A percentile compares a stretch with the other conserved stretches of the same genome.
Conservation (phyloP, 495 filamentous ascomycete species). For the Trichoderma erinaceum region DNA sequence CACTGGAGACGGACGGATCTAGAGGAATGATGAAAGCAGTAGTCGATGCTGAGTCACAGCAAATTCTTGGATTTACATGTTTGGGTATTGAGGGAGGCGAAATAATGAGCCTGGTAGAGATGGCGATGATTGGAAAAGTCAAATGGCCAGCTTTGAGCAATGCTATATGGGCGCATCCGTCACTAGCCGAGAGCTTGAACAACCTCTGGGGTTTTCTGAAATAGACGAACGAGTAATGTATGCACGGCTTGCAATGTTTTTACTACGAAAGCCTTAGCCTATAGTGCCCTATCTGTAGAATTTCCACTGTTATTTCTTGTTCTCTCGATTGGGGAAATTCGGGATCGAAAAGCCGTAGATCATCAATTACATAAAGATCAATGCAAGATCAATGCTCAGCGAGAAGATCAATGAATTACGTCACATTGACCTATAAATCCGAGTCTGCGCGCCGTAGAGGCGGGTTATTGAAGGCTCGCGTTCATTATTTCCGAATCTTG, state of each 20-base stretch:
- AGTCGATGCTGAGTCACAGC: constrained; percentile 35
- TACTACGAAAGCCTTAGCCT: too few relatives aligned
- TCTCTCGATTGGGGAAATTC: too few relatives aligned
- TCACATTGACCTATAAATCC: background rate
- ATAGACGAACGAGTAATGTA: constrained; percentile 16
- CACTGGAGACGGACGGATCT: constrained; percentile 46
- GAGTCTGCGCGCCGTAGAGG: background rate
- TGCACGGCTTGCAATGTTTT: too few relatives aligned
- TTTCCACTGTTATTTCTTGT: too few relatives aligned
- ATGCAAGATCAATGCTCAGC: too few relatives aligned
- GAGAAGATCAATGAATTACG: too few relatives aligned
- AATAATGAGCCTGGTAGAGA: constrained; percentile 47
- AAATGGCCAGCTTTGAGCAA: constrained; percentile 35
- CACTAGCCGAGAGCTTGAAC: constrained; percentile 45
- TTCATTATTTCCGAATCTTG: background rate
- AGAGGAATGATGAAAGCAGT: constrained; percentile 49
- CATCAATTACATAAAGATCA: too few relatives aligned
- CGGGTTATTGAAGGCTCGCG: background rate
- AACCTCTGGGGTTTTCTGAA: constrained; percentile 41
- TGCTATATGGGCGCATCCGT: constrained; percentile 46
- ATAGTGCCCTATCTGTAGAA: too few relatives aligned
- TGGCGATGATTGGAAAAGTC: constrained; percentile 43
- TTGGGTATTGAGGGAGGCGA: constrained; percentile 49
- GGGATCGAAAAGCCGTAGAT: too few relatives aligned
- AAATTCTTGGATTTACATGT: constrained; percentile 46